phyloP scores from a whole-genome alignment of 805 yeast genomes.

The Candida chauliodis region DNA sequence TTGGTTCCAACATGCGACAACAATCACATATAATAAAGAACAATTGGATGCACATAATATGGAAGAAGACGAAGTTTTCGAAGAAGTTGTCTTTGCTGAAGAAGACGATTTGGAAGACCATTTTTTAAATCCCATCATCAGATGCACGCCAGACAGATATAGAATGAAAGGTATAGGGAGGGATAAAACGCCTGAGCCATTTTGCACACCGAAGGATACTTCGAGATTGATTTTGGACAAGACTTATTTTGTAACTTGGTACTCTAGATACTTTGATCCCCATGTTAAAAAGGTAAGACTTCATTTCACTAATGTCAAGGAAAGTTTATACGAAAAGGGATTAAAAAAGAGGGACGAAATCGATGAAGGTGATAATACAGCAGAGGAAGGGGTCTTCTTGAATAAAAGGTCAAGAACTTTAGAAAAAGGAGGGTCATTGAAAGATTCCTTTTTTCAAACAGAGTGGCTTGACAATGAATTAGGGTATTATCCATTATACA shows the following conservation, averaged over 20 bases:
- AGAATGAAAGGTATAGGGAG: conserved; percentile 60
- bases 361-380: neutral
- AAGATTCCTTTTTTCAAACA: conserved; percentile 55
- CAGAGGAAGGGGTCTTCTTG: too few species aligned
- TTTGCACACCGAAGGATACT: conserved; percentile 76
- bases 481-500: conserved; percentile 63
- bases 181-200: conserved; percentile 63
- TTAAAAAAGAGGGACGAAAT: conserved; percentile 36
- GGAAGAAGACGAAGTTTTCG: conserved; percentile 55
- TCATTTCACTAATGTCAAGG: conserved; percentile 65
- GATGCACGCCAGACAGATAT: conserved; percentile 82
- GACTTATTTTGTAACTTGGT: conserved; percentile 82
- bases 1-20: conserved; percentile 68
- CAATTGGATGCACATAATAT: conserved; percentile 71
- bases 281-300: conserved; percentile 59
- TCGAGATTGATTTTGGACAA: conserved; percentile 52
- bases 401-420: conserved; percentile 31
- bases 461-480: conserved; percentile 65
- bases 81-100: conserved; percentile 51
- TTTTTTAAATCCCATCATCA: conserved; percentile 67
- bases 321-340: conserved; percentile 53
- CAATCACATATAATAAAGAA: conserved; percentile 53
- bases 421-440: conserved; percentile 35
- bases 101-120: conserved; percentile 71
- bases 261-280: conserved; percentile 55